These are phyloP conservation scores for Calendula officinalis DNA, from an alignment of 129 eudicot species.

Conservation along the genomic window DNA sequence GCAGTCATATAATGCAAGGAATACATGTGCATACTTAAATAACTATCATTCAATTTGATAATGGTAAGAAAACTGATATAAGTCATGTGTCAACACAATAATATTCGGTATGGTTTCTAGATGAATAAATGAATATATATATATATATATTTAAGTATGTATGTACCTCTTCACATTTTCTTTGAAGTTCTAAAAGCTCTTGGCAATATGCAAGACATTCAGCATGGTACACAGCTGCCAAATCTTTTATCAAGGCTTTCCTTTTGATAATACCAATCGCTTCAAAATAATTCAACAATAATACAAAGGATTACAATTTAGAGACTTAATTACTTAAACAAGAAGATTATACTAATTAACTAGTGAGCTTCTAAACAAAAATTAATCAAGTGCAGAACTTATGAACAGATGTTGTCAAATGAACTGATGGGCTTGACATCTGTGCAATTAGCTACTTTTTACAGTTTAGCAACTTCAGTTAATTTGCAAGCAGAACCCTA, in stretches of 20 bases:
- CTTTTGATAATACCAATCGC: slow-evolving; percentile 70
- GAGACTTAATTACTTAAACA: slow-evolving; percentile 1
- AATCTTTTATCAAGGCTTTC: slow-evolving; percentile 66
- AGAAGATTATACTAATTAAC: no score
- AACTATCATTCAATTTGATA: neutral
- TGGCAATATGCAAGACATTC: slow-evolving; percentile 66
- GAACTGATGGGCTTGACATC: no score
- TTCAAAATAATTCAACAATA: slow-evolving; percentile 27
- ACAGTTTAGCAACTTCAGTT: neutral
- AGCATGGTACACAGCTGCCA: slow-evolving; percentile 70
- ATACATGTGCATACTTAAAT: neutral
- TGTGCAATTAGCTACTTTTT: no score
- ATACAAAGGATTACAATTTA: slow-evolving; percentile 2
- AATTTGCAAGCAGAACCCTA: neutral
- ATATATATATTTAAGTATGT: neutral
- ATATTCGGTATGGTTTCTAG: neutral
- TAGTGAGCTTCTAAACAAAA: no score
- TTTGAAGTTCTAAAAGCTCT: slow-evolving; percentile 66
- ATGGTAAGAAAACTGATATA: neutral
- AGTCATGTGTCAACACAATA: no score
- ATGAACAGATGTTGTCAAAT: no score
- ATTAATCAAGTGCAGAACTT: no score
- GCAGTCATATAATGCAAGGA: slow-evolving; percentile 4
- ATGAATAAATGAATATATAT: slow-evolving; percentile 3
- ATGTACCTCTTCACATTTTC: slow-evolving; percentile 53